These are phyloP conservation scores for Gossypium rotundifolium DNA, from an alignment of 345 rosid genomes.

Conservation along the genomic window DNA sequence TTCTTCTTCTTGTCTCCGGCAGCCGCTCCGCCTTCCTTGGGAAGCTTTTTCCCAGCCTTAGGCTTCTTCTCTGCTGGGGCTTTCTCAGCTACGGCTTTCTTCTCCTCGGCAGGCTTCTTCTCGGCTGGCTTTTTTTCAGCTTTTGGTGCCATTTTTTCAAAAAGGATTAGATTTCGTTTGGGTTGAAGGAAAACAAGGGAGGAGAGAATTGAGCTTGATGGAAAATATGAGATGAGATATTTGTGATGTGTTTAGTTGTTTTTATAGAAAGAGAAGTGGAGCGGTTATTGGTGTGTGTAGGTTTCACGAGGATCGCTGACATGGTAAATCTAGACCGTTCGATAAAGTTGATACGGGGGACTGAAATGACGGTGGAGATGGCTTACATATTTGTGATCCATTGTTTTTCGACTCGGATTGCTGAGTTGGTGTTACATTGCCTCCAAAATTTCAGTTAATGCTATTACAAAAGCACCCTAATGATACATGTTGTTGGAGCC, in stretches of 20 bases:
- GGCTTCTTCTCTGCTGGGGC: conserved; percentile 23
- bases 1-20: conserved; percentile 16
- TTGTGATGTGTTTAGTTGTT: background rate
- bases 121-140: conserved; percentile 19
- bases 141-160: conserved; percentile 12
- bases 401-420: background rate
- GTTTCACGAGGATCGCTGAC: conserved; percentile 5
- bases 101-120: conserved; percentile 19
- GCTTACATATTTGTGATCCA: background rate
- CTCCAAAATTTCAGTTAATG: background rate
- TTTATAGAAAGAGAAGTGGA: background rate
- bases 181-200: too few species aligned
- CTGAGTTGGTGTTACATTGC: background rate
- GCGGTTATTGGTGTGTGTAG: background rate
- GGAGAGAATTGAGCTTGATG: background rate
- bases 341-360: background rate
- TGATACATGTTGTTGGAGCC: too few species aligned
- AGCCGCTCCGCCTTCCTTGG: conserved; percentile 14
- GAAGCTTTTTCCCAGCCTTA: conserved; percentile 17
- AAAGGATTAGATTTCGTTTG: background rate
- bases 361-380: background rate
- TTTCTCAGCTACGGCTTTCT: conserved; percentile 16
- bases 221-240: background rate
- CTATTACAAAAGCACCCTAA: too few species aligned
- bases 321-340: background rate